phyloP scores from a whole-genome alignment of 495 filamentous ascomycete species.

The Tirmania nivea region DNA sequence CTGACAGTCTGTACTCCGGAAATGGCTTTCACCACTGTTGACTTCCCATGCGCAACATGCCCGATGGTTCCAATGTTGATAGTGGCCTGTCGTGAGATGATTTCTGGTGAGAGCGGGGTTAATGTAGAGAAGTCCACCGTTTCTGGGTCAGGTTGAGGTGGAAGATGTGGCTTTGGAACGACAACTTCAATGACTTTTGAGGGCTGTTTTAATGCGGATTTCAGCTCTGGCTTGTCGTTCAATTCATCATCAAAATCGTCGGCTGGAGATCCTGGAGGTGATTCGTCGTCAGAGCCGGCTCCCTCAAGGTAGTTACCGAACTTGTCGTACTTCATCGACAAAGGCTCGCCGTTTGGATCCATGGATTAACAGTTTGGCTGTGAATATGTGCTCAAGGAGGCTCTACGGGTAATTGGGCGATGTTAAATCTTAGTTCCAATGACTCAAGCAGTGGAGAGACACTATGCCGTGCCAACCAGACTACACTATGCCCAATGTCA shows the following conservation, averaged over 20 bases:
- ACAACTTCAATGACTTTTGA: slow-evolving; percentile 26
- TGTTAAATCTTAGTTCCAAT: background rate
- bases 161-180: slow-evolving; percentile 40
- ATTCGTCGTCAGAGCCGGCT: slow-evolving; percentile 31
- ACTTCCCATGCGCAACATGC: slow-evolving; percentile 96
- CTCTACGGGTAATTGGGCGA: no score
- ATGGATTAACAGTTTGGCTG: slow-evolving; percentile 37
- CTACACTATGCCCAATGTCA: no score
- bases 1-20: slow-evolving; percentile 96
- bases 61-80: slow-evolving; percentile 99
- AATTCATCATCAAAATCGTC: slow-evolving; percentile 30
- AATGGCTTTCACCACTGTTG: slow-evolving; percentile 95
- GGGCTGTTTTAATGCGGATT: slow-evolving; percentile 46
- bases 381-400: background rate
- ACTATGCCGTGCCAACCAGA: no score
- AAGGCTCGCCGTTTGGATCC: slow-evolving; percentile 37
- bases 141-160: slow-evolving; percentile 74
- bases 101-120: slow-evolving; percentile 76
- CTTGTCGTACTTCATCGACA: slow-evolving; percentile 3
- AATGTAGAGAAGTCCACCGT: slow-evolving; percentile 58
- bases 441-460: no score
- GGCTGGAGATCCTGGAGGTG: slow-evolving; percentile 35
- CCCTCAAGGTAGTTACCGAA: slow-evolving; percentile 19
- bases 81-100: slow-evolving; percentile 89
- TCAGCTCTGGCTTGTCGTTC: slow-evolving; percentile 33